phyloP scores from a whole-genome alignment of 805 yeast genomes.

The Lachancea cidri region DNA sequence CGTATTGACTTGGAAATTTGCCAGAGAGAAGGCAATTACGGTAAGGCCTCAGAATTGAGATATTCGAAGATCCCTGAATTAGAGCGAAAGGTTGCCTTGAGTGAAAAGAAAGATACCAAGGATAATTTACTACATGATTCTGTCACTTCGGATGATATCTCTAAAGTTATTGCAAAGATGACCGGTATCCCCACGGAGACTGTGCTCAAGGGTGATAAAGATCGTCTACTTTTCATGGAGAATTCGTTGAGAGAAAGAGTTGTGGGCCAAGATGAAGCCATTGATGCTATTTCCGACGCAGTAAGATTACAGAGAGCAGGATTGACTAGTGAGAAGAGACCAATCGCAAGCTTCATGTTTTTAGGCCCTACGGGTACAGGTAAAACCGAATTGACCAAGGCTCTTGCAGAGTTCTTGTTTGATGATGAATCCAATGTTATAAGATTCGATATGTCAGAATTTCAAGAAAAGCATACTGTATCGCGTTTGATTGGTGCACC shows the following conservation, averaged over 20 bases:
- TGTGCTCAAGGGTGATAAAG: constrained; percentile 90
- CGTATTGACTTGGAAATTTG: constrained; percentile 75
- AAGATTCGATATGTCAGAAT: constrained; percentile 96
- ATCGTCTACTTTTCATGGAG: constrained; percentile 85
- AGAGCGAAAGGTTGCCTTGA: constrained; percentile 52
- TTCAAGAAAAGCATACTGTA: constrained; percentile 89
- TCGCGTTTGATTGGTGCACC: constrained; percentile 95
- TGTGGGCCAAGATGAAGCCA: constrained; percentile 95
- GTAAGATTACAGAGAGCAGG: constrained; percentile 97
- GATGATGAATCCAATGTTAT: constrained; percentile 83
- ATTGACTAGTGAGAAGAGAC: constrained; percentile 86
- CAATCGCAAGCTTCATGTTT: constrained; percentile 94
- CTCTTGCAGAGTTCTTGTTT: constrained; percentile 86
- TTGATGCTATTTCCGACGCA: constrained; percentile 83
- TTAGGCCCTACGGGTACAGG: constrained; percentile 99
- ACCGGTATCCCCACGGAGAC: constrained; percentile 94
- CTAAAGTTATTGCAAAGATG: constrained; percentile 85
- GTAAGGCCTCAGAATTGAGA: constrained; percentile 81
- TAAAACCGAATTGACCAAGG: constrained; percentile 91
- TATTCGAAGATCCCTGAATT: constrained; percentile 82
- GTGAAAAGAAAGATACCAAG: constrained; percentile 39
- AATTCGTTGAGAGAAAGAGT: constrained; percentile 68
- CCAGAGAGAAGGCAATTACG: constrained; percentile 83
- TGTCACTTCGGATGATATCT: constrained; percentile 91
- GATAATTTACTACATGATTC: constrained; percentile 60